A percentile compares a stretch with the other conserved stretches of the same genome.
Evolutionary conservation across 1,139 yeast species (phyloP).

Genomic region (Lodderomyces theae): DNA sequence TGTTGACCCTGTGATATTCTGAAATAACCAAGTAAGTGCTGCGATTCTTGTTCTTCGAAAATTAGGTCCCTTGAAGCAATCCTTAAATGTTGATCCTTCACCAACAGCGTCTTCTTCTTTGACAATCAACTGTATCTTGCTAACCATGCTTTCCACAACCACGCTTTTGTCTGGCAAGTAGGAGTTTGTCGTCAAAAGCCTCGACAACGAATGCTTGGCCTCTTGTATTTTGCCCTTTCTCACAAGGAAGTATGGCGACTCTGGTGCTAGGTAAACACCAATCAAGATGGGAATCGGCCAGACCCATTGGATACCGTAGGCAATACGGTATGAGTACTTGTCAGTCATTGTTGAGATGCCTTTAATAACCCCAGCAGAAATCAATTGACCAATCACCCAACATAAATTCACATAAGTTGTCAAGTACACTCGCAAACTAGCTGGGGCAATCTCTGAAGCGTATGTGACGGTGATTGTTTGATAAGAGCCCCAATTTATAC

Average conservation of each 20-base stretch:
- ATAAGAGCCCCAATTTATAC: conserved; percentile 54
- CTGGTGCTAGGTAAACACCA: conserved; percentile 39
- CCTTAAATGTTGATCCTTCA: conserved; percentile 35
- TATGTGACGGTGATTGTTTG: conserved; percentile 48
- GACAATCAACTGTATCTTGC: conserved; percentile 41
- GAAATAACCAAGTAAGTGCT: conserved; percentile 46
- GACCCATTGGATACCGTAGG: conserved; percentile 53
- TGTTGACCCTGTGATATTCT: conserved; percentile 51
- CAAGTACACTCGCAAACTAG: conserved; percentile 45
- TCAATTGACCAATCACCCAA: conserved; percentile 52
- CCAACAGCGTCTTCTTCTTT: conserved; percentile 39
- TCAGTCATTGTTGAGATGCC: conserved; percentile 30
- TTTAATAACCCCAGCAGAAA: conserved; percentile 45
- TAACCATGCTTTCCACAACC: conserved; percentile 40
- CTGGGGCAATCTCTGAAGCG: conserved; percentile 53
- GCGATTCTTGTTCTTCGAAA: conserved; percentile 56
- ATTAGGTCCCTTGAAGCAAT: conserved; percentile 50
- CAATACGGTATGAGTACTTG: conserved; percentile 34
- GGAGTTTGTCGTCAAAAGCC: conserved; percentile 33
- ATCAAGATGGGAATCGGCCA: conserved; percentile 53
- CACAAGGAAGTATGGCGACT: conserved; percentile 45
- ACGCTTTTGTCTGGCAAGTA: conserved; percentile 34
- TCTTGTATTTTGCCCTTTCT: conserved; percentile 32
- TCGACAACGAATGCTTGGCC: conserved; percentile 32
- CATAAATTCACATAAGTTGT: conserved; percentile 48